These are phyloP conservation scores for Torulaspora maleeae DNA, from an alignment of 805 yeast species.

Conservation along the genomic window DNA sequence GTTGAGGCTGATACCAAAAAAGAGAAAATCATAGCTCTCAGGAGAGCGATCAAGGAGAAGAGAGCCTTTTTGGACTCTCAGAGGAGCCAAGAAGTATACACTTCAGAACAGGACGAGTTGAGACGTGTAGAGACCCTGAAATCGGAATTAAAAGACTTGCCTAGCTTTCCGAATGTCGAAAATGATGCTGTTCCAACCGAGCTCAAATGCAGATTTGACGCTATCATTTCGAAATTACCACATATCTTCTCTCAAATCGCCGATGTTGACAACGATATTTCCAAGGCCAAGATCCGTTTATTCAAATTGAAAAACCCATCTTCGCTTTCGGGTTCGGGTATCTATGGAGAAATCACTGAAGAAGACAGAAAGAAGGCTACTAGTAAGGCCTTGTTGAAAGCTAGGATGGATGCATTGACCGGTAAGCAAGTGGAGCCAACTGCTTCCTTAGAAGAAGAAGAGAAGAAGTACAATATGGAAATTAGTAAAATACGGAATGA, in stretches of 20 bases:
- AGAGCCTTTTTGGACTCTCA: conserved; percentile 10
- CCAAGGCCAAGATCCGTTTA: conserved; percentile 58
- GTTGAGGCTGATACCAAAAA: not conserved
- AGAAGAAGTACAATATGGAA: conserved; percentile 44
- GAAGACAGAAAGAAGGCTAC: conserved; percentile 74
- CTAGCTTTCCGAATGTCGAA: conserved; percentile 33
- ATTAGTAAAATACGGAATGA: conserved; percentile 49
- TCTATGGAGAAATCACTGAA: conserved; percentile 81
- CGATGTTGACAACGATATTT: conserved; percentile 62
- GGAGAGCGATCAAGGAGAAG: conserved; percentile 21
- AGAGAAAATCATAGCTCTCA: conserved; percentile 30
- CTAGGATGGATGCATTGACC: conserved; percentile 89
- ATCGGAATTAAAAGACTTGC: conserved; percentile 47
- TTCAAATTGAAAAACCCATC: conserved; percentile 66
- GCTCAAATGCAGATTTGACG: conserved; percentile 53
- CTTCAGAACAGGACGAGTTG: conserved; percentile 33
- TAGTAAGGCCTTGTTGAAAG: conserved; percentile 70
- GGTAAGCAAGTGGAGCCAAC: conserved; percentile 55
- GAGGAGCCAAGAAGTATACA: conserved; percentile 2
- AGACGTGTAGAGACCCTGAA: conserved; percentile 64
- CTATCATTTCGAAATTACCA: conserved; percentile 70
- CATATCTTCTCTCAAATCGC: conserved; percentile 58
- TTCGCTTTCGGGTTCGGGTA: conserved; percentile 75
- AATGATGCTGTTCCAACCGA: conserved; percentile 36
- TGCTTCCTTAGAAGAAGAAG: conserved; percentile 36